Base-by-base conservation (phyloP, 2,329 filamentous ascomycete genomes). In the Aspergillus brasiliensis region DNA sequence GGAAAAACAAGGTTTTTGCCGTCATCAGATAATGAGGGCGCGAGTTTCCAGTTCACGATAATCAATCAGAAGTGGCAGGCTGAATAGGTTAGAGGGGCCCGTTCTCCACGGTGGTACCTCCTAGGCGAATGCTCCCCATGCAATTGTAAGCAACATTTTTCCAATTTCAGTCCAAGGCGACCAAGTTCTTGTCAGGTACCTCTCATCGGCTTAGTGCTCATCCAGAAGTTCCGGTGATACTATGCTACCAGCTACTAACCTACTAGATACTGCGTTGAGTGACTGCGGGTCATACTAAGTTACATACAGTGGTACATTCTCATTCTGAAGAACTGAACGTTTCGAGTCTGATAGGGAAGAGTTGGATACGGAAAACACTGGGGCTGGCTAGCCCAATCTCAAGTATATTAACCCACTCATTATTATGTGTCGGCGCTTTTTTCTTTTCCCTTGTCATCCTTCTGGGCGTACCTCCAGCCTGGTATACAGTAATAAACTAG, bases 241-340 rank as follows among this genome's bases (percentile, higher is more conserved):
- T 31, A 34, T 34, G 28, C 28, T 13, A 10, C 28, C 28, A 13
- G 28, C 28, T 34, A 34, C 28, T 11, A n/a, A n/a, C n/a, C n/a
- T n/a, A 28, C 7, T 13, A 34, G 28, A 31, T 48, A 8, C 25
- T 49, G 46, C 15, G 46, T 49, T 27, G 46, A 49, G 11, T 13
- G 11, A 49, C 46, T 49, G 46, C 25, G 46, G 46, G 46, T 49
- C 46, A 49, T 34, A 34, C 31, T 49, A 28, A 28, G 46, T 19
- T 28, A 11, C n/a, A 28, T 13, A 44, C 40, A n/a, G 25, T 17
- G 46, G 46, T 47, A 48, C 23, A 28, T 25, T 48, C 28, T 49
- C 15, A 49, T 49, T 49, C 46, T 31, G 46, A 49, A 49, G 46
- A 27, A 49, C 17, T 49, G 46, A 49, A 49, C 27, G 46, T 49